Evolutionary conservation across 2,329 filamentous ascomycete genomes (phyloP), one percentile per base, ranked within the genome.

Genomic region (Fusarium tupiense): DNA sequence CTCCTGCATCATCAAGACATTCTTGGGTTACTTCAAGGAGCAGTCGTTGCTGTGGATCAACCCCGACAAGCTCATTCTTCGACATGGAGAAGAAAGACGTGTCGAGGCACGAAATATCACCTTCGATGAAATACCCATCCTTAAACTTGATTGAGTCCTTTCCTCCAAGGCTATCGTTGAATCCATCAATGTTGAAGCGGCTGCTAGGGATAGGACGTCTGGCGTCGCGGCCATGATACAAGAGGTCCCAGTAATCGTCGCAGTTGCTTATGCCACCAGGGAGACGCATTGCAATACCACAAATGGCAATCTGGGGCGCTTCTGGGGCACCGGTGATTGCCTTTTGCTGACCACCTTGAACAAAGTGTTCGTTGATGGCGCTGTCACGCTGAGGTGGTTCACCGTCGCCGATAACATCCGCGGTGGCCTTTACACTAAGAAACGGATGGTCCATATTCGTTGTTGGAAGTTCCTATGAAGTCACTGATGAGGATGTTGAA

Each of bases 31-130:
- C 35, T 6, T 69, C 64, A 0, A 69, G 57, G 0, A 69, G 52
- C 2, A 69, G 20, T 10, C 67, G 33, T 11, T 69, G 67, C 26
- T 68, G 64, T 2, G 67, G 67, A 31, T 69, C 67, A 26, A 54
- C 46, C 10, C 37, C 20, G 0, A 26, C 58, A 16, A 69, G 57
- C 3, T 69, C 67, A 17, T n/a, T 40, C 29, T 64, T 69, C 0
- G 52, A 20, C 2, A 69, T 2, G 1, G 64, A 38, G 29, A 69
- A 69, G 17, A 69, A 69, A 5, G 67, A 69, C 1, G 67, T 58
- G 19, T 69, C 67, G 4, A 69, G 58, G 8, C 35, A 7, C 3
- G 57, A 53, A 2, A 69, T n/a, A 13, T 69, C 58, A 1, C 40
- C 57, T 1, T 69, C 58, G 2, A 69, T 35, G 11, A 68, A 69